Evolutionary conservation across 2,329 filamentous ascomycete genomes (phyloP).

Genomic region (Fusarium sp.): DNA sequence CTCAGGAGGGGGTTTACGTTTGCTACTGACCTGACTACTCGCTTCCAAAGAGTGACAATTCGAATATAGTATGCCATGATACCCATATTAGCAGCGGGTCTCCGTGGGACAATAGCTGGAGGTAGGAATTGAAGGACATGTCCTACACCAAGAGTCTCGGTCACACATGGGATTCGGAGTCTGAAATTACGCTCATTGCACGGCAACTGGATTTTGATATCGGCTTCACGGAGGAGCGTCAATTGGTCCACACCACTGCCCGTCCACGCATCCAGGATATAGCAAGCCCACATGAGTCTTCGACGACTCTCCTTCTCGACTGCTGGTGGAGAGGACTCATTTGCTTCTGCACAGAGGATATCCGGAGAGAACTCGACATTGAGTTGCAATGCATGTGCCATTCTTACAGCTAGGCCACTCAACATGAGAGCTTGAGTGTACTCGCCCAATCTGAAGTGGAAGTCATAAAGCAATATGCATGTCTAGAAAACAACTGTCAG

Average conservation of each 20-base stretch:
- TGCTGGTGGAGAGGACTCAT: slow-evolving; percentile 48
- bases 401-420: slow-evolving; percentile 55
- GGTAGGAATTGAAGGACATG: slow-evolving; percentile 55
- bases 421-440: slow-evolving; percentile 56
- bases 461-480: slow-evolving; percentile 54
- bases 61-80: slow-evolving; percentile 59
- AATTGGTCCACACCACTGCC: slow-evolving; percentile 55
- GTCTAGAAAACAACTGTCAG: slow-evolving; percentile 43
- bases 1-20: background rate
- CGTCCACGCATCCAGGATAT: slow-evolving; percentile 55
- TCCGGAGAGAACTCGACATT: slow-evolving; percentile 53
- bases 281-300: slow-evolving; percentile 57
- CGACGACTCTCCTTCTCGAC: slow-evolving; percentile 54
- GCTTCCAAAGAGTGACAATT: slow-evolving; percentile 55
- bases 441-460: slow-evolving; percentile 54
- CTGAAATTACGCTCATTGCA: slow-evolving; percentile 56
- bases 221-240: slow-evolving; percentile 53
- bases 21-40: slow-evolving; percentile 51
- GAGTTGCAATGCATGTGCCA: slow-evolving; percentile 56
- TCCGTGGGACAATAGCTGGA: slow-evolving; percentile 53
- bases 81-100: slow-evolving; percentile 56
- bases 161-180: slow-evolving; percentile 55
- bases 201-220: slow-evolving; percentile 56
- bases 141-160: slow-evolving; percentile 55
- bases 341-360: slow-evolving; percentile 52